These are phyloP conservation scores for Cladophialophora chaetospira DNA, from an alignment of 2,329 filamentous ascomycete genomes.

Conservation along the genomic window DNA sequence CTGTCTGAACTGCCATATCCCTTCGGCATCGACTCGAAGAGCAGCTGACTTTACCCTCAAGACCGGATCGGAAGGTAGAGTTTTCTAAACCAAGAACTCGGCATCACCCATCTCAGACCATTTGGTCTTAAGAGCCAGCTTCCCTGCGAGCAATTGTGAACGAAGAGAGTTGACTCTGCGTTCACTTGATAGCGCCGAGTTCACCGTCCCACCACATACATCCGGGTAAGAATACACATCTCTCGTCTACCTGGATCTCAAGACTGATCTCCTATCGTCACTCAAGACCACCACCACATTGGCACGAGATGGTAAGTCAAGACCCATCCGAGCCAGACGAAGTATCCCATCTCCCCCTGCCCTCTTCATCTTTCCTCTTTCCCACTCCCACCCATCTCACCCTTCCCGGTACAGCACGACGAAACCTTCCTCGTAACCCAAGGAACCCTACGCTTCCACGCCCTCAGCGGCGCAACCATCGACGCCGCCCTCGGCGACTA, in stretches of 20 bases:
- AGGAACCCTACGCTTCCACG: conserved; percentile 33
- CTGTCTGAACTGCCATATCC: too few relatives aligned
- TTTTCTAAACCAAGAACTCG: too few relatives aligned
- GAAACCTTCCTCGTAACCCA: conserved; percentile 58
- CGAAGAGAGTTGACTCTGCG: too few relatives aligned
- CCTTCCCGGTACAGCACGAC: conserved; percentile 56
- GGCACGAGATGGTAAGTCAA: conserved; percentile 31
- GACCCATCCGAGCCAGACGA: too few relatives aligned
- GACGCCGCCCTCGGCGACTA: conserved; percentile 45
- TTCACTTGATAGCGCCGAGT: conserved; percentile 28
- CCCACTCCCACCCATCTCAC: background rate
- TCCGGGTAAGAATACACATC: conserved; percentile 22
- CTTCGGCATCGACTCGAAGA: too few relatives aligned
- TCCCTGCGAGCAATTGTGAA: too few relatives aligned
- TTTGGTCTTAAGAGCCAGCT: background rate
- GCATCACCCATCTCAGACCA: background rate
- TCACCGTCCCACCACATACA: conserved; percentile 32
- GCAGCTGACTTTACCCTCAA: background rate
- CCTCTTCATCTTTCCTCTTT: background rate
- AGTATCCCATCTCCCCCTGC: background rate
- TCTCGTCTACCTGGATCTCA: background rate
- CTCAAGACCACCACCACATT: conserved; percentile 30
- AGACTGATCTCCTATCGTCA: background rate
- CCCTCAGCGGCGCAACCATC: conserved; percentile 29
- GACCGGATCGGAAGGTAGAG: conserved; percentile 3